Evolutionary conservation across 1,284 basidiomycete species (phyloP), one percentile per base, ranked within the genome.

Genomic region (Anthracocystis panici-leucophaei): DNA sequence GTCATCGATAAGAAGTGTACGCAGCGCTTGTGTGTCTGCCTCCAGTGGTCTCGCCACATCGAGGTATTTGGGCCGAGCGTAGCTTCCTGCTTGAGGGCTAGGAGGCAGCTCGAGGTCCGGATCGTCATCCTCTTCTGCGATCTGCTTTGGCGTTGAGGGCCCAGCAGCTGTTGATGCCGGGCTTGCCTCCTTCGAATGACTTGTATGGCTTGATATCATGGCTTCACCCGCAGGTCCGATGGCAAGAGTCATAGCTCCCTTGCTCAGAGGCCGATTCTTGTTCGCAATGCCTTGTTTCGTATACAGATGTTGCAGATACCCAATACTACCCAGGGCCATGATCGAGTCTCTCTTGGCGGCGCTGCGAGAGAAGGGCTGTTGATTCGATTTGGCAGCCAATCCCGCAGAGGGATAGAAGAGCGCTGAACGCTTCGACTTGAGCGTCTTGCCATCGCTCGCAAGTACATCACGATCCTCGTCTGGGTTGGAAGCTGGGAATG

Each of bases 281-380:
- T 55, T 78, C 5, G 78, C 78, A 9, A 79, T 70, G n/a, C 79
- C 79, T 46, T 78, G 77, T 33, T 79, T 79, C 12, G 72, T 69
- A 57, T 78, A 81, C 10, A 81, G 57, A 23, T 79, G 72, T 55
- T 81, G 79, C 12, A 81, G 66, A 53, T 78, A 66, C 20, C 71
- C 77, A n/a, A 81, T 81, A 55, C 74, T 77, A 2, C 79, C 79
- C 0, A 81, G 64, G 3, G 78, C 75, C 54, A 74, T 50, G 59
- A 81, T 72, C 3, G 68, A 73, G 40, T 81, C 75, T 9, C 78
- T 41, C 50, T 76, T 79, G n/a, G 77, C 77, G 16, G 79, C 79
- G 44, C 77, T 79, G 49, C 73, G 66, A 31, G 75, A 67, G 61
- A 79, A 81, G 11, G 79, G 79, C 48, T 70, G 69, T 33, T 74